phyloP scores from a whole-genome alignment of 495 filamentous ascomycete genomes.

The Aspergillus nidulans region DNA sequence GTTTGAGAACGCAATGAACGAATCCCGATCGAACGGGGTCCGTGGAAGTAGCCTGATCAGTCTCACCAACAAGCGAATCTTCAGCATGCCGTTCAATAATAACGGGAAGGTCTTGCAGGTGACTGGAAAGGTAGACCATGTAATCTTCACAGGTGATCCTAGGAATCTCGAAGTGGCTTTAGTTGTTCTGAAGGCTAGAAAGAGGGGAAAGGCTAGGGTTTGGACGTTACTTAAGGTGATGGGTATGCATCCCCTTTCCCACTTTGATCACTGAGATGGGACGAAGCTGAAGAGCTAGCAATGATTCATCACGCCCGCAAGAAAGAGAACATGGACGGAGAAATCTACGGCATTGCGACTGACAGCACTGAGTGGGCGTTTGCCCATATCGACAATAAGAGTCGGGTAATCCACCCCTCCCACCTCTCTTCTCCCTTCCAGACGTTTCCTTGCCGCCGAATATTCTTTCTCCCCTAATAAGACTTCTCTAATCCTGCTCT shows the following conservation, averaged over 20 bases:
- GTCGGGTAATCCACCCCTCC: too few species aligned
- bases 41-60: background rate
- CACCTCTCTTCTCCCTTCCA: background rate
- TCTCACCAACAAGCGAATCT: background rate
- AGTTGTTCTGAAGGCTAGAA: background rate
- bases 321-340: background rate
- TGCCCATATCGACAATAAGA: background rate
- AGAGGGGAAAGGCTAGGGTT: background rate
- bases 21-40: background rate
- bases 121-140: background rate
- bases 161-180: background rate
- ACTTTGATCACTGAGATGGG: background rate
- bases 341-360: background rate
- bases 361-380: background rate
- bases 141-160: background rate
- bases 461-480: background rate
- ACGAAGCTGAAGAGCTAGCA: background rate
- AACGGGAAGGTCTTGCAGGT: too few species aligned
- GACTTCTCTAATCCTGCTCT: background rate
- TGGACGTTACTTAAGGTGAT: background rate
- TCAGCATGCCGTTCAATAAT: background rate
- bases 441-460: background rate
- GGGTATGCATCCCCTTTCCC: background rate
- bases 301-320: background rate
- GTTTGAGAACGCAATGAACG: background rate